phyloP scores from a whole-genome alignment of 208 protist genomes.

The Cochliopodium minus region DNA sequence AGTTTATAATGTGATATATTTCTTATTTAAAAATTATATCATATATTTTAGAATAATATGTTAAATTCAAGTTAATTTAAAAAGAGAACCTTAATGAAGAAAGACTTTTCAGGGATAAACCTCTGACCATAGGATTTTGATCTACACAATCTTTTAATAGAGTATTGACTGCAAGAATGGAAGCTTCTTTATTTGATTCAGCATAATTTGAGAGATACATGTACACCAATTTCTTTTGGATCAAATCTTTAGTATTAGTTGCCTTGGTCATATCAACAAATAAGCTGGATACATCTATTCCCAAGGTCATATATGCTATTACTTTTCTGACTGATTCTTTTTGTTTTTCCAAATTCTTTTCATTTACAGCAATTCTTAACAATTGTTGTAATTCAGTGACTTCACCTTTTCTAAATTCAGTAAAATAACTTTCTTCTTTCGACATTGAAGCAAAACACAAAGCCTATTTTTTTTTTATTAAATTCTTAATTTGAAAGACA shows the following conservation, averaged over 20 bases:
- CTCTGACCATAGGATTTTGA: conserved; percentile 72
- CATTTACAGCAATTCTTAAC: conserved; percentile 21
- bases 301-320: conserved; percentile 80
- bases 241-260: conserved; percentile 64
- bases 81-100: conserved; percentile 52
- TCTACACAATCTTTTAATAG: conserved; percentile 72
- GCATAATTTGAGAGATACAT: conserved; percentile 78
- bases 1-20: too few relatives aligned
- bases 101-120: conserved; percentile 71
- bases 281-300: conserved; percentile 71
- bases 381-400: conserved; percentile 31
- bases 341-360: conserved; percentile 32
- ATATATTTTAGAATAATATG: too few relatives aligned
- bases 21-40: too few relatives aligned
- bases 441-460: too few relatives aligned
- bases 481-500: too few relatives aligned
- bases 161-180: conserved; percentile 81
- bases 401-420: conserved; percentile 43
- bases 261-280: conserved; percentile 73
- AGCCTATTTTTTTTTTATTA: too few relatives aligned
- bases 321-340: conserved; percentile 60
- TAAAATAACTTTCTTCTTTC: too few relatives aligned
- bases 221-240: conserved; percentile 90
- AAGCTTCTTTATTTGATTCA: conserved; percentile 57
- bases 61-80: too few relatives aligned